Conservation (phyloP, 805 yeast species). For the Ogataea pilisensis region DNA sequence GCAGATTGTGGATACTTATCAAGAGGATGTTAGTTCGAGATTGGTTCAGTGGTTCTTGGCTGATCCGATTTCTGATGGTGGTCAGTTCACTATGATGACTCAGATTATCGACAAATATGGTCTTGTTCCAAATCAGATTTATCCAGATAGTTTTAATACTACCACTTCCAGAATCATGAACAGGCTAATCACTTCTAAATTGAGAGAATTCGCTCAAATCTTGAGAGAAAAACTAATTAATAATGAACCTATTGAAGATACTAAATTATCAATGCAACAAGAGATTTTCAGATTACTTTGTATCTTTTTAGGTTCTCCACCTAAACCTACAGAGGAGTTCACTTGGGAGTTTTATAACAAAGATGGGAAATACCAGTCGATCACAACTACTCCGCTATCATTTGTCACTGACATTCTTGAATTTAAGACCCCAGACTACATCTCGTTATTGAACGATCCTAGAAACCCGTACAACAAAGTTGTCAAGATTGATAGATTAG, state of each 20-base stretch:
- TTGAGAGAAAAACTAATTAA: slow-evolving; percentile 47
- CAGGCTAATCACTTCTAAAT: slow-evolving; percentile 58
- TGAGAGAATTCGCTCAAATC: slow-evolving; percentile 73
- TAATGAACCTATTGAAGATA: slow-evolving; percentile 36
- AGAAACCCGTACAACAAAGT: slow-evolving; percentile 63
- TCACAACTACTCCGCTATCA: slow-evolving; percentile 58
- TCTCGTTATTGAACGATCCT: slow-evolving; percentile 79
- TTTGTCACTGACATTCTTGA: slow-evolving; percentile 55
- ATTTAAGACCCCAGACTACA: slow-evolving; percentile 46
- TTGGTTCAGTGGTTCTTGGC: slow-evolving; percentile 59
- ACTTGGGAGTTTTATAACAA: slow-evolving; percentile 75
- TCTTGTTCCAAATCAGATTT: slow-evolving; percentile 66
- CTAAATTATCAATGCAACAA: slow-evolving; percentile 42
- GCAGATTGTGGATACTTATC: slow-evolving; percentile 65
- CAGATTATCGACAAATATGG: slow-evolving; percentile 80
- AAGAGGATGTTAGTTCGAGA: slow-evolving; percentile 65
- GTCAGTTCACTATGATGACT: slow-evolving; percentile 82
- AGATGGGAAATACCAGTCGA: slow-evolving; percentile 45
- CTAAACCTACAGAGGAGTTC: slow-evolving; percentile 62
- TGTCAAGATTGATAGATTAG: slow-evolving; percentile 68
- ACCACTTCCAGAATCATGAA: slow-evolving; percentile 52
- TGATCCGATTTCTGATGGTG: slow-evolving; percentile 78
- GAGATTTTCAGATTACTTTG: slow-evolving; percentile 64
- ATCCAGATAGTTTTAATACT: slow-evolving; percentile 62
- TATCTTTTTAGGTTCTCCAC: slow-evolving; percentile 74